These are phyloP conservation scores for Scenedesmus sp. DNA, from an alignment of 163 green algal genomes.

Conservation along the genomic window DNA sequence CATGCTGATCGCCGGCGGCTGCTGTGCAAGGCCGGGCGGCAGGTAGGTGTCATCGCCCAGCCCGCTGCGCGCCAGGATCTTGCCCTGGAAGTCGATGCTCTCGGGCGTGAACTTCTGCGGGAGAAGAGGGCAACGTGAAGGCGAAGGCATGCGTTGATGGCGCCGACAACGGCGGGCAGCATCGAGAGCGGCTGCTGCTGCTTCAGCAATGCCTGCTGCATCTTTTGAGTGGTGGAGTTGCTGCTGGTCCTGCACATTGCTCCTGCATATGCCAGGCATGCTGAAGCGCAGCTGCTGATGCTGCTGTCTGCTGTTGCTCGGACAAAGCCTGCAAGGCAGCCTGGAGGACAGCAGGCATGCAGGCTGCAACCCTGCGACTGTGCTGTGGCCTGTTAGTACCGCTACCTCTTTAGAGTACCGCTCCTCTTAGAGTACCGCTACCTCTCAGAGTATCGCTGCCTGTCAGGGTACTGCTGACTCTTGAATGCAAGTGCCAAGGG, in stretches of 20 bases:
- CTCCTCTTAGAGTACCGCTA: too few species aligned
- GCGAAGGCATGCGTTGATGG: background rate
- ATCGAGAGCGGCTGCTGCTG: background rate
- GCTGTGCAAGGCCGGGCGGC: constrained; percentile 65
- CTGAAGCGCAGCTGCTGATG: background rate
- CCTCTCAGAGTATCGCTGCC: background rate
- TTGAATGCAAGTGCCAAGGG: too few species aligned
- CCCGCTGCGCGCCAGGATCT: constrained; percentile 82
- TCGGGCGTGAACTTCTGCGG: constrained; percentile 49
- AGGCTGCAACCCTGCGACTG: background rate
- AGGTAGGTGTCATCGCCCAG: constrained; percentile 92
- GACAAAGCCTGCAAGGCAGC: background rate
- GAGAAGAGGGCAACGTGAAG: background rate
- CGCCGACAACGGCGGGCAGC: background rate
- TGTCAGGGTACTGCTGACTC: too few species aligned
- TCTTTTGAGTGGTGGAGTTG: background rate
- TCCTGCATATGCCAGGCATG: background rate
- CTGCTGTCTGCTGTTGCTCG: background rate
- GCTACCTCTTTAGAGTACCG: background rate
- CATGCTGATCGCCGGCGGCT: constrained; percentile 83
- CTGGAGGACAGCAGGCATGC: background rate
- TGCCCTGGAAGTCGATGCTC: constrained; percentile 87
- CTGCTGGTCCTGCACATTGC: background rate
- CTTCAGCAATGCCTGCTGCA: background rate
- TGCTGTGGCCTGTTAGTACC: background rate